Conservation (phyloP, 1,139 yeast genomes). For the Kluyveromyces sp. region DNA sequence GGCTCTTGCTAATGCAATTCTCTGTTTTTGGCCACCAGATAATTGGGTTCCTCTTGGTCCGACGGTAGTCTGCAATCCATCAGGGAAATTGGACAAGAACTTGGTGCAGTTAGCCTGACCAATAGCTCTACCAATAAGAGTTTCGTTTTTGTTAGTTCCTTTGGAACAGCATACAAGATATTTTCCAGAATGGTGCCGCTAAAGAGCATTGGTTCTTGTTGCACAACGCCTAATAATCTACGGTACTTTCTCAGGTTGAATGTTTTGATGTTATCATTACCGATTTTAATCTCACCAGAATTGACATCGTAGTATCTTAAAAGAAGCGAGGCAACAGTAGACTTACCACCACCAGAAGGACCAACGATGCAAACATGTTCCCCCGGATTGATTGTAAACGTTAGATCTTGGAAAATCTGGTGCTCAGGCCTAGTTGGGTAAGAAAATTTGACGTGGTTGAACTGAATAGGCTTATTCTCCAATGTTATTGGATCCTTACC, state of each 20-base stretch:
- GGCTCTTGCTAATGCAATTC: conserved; percentile 84
- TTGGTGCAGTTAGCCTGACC: conserved; percentile 59
- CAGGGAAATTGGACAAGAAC: conserved; percentile 69
- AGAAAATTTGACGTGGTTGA: conserved; percentile 59
- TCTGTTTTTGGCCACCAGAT: conserved; percentile 82
- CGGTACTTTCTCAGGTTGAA: conserved; percentile 67
- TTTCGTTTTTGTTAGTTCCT: conserved; percentile 39
- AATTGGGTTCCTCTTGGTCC: conserved; percentile 86
- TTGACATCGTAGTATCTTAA: conserved; percentile 60
- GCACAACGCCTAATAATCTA: conserved; percentile 72
- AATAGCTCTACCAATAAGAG: conserved; percentile 22
- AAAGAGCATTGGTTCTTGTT: conserved; percentile 80
- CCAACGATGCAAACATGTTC: conserved; percentile 87
- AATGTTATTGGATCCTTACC: conserved; percentile 36
- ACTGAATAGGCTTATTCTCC: conserved; percentile 46
- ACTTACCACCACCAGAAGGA: conserved; percentile 87
- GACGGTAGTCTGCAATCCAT: conserved; percentile 71
- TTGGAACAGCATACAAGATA: conserved; percentile 58
- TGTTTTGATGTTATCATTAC: conserved; percentile 55
- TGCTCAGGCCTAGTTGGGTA: conserved; percentile 89
- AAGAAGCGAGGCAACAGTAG: conserved; percentile 69
- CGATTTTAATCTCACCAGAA: conserved; percentile 57
- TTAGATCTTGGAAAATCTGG: conserved; percentile 55
- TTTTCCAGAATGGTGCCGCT: conserved; percentile 76
- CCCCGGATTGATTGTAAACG: conserved; percentile 55